A percentile compares a stretch with the other conserved stretches of the same genome.
These are phyloP conservation scores for Echinosophora koreensis DNA, from an alignment of 306 rosid genomes.

Conservation along the genomic window DNA sequence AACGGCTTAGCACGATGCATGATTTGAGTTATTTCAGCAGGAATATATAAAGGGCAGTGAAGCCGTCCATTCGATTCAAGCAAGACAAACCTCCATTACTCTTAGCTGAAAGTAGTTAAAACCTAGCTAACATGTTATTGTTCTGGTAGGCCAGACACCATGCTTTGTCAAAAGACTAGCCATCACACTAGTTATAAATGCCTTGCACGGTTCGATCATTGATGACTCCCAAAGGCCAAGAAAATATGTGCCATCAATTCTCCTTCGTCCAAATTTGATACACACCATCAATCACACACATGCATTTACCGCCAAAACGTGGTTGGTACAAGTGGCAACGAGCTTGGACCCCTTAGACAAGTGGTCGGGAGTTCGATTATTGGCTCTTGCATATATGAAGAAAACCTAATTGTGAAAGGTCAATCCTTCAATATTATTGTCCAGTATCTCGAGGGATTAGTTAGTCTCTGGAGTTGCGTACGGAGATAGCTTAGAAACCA, in stretches of 20 bases:
- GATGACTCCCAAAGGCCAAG: neutral
- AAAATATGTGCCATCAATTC: neutral
- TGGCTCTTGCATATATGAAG: too few relatives aligned
- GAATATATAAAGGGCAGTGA: neutral
- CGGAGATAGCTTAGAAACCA: too few relatives aligned
- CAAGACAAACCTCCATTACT: neutral
- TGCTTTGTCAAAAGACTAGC: neutral
- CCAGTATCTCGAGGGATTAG: too few relatives aligned
- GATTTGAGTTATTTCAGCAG: too few relatives aligned
- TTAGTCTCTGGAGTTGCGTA: too few relatives aligned
- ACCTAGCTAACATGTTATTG: neutral
- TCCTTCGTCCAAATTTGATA: conserved; percentile 27
- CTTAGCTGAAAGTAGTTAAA: neutral
- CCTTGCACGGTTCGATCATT: neutral
- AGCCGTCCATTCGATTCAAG: neutral
- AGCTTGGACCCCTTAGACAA: too few relatives aligned
- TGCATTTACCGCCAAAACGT: neutral
- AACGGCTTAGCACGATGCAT: too few relatives aligned
- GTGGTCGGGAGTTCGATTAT: too few relatives aligned
- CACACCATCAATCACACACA: neutral
- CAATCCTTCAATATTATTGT: too few relatives aligned
- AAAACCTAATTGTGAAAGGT: too few relatives aligned
- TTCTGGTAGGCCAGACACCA: neutral
- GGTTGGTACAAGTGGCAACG: too few relatives aligned
- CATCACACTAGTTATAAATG: neutral